Percentiles rank a stretch among this genome's conserved stretches.
phyloP scores from a whole-genome alignment of 768 basidiomycete species.

The Rubroboletus pulcherrimus region DNA sequence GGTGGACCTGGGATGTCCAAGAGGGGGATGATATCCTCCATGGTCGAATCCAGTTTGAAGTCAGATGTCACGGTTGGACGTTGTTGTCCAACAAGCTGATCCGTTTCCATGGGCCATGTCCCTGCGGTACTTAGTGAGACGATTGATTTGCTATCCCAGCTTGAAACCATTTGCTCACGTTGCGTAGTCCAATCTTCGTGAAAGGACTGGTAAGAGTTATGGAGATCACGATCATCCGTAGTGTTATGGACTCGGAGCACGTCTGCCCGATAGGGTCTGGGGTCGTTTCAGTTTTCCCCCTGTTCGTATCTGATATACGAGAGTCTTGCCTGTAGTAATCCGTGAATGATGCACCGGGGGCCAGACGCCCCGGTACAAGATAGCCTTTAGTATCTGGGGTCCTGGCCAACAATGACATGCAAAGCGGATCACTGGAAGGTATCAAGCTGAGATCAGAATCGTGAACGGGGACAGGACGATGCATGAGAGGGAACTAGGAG shows the following conservation, averaged over 20 bases:
- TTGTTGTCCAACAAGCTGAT: background rate
- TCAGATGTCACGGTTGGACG: too few relatives aligned
- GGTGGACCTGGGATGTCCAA: background rate
- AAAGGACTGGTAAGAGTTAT: background rate
- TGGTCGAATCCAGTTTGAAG: background rate
- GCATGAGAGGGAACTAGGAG: background rate
- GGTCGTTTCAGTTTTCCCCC: background rate
- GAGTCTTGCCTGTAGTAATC: background rate
- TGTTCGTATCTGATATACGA: background rate
- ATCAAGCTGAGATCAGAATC: background rate
- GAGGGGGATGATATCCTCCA: background rate
- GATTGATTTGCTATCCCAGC: background rate
- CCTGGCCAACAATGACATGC: too few relatives aligned
- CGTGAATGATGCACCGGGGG: background rate
- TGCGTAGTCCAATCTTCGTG: background rate
- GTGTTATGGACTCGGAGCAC: background rate
- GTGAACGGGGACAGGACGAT: background rate
- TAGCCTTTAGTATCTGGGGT: background rate
- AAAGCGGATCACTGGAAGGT: background rate
- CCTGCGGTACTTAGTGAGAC: slow-evolving; percentile 5
- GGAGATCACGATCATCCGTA: background rate
- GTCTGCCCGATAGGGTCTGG: background rate
- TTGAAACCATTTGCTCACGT: slow-evolving; percentile 3
- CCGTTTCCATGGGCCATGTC: too few relatives aligned
- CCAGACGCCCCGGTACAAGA: background rate